These are phyloP conservation scores for Penicillium olsonii DNA, from an alignment of 2,329 filamentous ascomycete species.

Conservation along the genomic window DNA sequence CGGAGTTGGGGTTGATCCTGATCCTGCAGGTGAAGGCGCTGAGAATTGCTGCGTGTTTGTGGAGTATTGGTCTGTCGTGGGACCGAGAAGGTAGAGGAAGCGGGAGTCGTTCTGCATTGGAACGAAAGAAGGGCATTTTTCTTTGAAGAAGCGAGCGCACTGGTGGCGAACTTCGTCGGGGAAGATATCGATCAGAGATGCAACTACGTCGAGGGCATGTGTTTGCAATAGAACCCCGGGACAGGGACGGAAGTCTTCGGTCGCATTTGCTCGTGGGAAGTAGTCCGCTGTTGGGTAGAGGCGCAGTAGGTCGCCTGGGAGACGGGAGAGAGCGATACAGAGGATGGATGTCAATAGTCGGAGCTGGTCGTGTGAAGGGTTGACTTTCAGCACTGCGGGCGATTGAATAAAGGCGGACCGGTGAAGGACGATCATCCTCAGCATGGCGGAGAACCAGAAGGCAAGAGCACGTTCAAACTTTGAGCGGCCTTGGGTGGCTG, in stretches of 20 bases:
- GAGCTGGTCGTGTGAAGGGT: constrained; percentile 36
- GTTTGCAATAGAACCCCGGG: constrained; percentile 40
- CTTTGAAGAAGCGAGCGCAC: constrained; percentile 45
- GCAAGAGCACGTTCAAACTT: constrained; percentile 34
- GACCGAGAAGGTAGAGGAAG: constrained; percentile 46
- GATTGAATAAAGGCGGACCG: constrained; percentile 36
- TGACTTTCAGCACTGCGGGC: constrained; percentile 24
- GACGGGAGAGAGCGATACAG: constrained; percentile 42
- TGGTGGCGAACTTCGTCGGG: constrained; percentile 46
- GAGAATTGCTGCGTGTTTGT: constrained; percentile 26
- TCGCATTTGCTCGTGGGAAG: constrained; percentile 27
- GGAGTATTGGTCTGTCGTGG: constrained; percentile 29
- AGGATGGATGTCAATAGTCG: constrained; percentile 42
- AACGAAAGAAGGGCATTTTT: constrained; percentile 42
- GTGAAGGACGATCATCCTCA: constrained; percentile 44
- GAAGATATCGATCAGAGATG: constrained; percentile 46
- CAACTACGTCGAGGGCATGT: constrained; percentile 48
- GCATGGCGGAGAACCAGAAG: constrained; percentile 45
- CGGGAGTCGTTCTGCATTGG: constrained; percentile 42
- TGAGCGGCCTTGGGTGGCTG: constrained; percentile 19
- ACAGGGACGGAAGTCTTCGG: constrained; percentile 28
- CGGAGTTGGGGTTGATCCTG: constrained; percentile 31
- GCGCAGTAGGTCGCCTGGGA: constrained; percentile 35
- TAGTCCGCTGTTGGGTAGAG: constrained; percentile 33
- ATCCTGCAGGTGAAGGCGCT: constrained; percentile 34